Evolutionary conservation across 1,284 basidiomycete species (phyloP).

Genomic region (Naganishia sp.): DNA sequence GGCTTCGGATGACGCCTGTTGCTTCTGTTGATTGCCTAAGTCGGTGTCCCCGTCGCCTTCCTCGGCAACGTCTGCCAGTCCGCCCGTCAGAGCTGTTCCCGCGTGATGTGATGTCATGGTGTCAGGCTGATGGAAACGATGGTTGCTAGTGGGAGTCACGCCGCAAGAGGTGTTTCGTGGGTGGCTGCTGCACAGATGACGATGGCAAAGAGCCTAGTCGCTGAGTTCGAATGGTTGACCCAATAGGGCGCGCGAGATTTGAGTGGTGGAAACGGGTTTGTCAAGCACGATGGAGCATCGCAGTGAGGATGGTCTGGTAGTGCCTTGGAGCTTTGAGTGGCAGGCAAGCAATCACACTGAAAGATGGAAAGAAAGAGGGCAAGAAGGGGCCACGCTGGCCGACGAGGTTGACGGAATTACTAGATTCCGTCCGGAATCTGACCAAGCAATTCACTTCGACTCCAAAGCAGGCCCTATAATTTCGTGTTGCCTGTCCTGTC

Average conservation of each 20-base stretch:
- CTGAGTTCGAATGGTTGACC: not conserved
- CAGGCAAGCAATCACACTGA: no score
- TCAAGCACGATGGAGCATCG: conserved; percentile 22
- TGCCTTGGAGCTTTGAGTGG: no score
- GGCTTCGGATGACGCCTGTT: not conserved
- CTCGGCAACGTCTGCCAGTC: conserved; percentile 31
- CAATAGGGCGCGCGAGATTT: not conserved
- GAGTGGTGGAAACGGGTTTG: conserved; percentile 1
- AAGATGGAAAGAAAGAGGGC: no score
- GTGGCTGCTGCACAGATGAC: not conserved
- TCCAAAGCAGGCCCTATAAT: no score
- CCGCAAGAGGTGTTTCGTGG: not conserved
- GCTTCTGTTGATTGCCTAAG: conserved; percentile 19
- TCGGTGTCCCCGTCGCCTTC: conserved; percentile 30
- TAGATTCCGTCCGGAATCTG: not conserved
- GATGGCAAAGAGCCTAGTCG: not conserved
- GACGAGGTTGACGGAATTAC: no score
- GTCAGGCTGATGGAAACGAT: not conserved
- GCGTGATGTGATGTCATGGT: conserved; percentile 18
- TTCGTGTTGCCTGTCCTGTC: no score
- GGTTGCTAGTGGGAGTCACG: not conserved
- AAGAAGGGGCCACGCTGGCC: no score
- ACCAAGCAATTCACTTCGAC: not conserved
- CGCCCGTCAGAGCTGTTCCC: conserved; percentile 21
- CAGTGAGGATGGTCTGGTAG: not conserved